Evolutionary conservation across 257 asterid species (phyloP), one percentile per base, ranked within the genome.

Genomic region (Ehretia macrophylla): DNA sequence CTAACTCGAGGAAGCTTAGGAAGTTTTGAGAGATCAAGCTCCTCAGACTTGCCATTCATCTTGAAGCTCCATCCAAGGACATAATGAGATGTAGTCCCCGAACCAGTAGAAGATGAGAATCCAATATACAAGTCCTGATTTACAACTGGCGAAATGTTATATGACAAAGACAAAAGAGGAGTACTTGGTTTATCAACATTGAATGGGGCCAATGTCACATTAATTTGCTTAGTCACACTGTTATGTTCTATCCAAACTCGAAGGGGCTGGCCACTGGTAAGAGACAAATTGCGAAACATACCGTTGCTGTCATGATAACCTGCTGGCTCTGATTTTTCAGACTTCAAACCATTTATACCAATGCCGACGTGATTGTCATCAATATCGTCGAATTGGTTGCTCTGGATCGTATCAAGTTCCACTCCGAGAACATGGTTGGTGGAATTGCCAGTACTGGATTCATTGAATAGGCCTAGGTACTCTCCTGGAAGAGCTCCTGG

Each of bases 341-440:
- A 67, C 0, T 9, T 20, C 17, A 64, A 14, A 1, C 60, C n/a
- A 32, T 66, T 60, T 5, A 72, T 61, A 27, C 66, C 72, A 16
- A 72, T 23, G 0, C 72, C 77, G n/a, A 60, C 66, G 17, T 72
- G 77, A 60, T 72, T 72, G 10, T 58, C 66, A 19, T 72, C 13
- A 10, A 72, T 67, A 44, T 72, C 77, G 0, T 1, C 17, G 5
- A 68, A 56, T 14, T 56, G 62, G 3, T 4, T 1, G 56, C 5
- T 64, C 40, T 50, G 70, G 44, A 52, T 13, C 0, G 78, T 72
- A 17, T 72, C 78, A 10, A 67, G 64, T 48, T 72, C 78, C 67
- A 67, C 70, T 0, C 60, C 78, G 11, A 72, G 46, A 32, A 72
- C 46, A 42, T 57, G 69, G 23, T 62, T 66, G 19, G 53, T 53